Evolutionary conservation across 2,329 filamentous ascomycete species (phyloP).

Genomic region (Pyrenophora graminea): DNA sequence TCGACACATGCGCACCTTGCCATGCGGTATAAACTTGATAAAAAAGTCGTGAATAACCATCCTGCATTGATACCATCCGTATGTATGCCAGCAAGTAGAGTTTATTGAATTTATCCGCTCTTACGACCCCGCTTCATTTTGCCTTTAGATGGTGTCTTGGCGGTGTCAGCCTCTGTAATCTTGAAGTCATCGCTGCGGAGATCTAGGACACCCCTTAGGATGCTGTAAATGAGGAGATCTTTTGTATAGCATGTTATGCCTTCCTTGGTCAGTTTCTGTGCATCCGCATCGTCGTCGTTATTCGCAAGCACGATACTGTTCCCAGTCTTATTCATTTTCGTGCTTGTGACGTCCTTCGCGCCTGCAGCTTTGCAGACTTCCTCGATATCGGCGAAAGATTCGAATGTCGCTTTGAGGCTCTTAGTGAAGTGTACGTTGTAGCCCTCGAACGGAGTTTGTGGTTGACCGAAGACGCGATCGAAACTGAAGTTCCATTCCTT

Average conservation of each 20-base stretch:
- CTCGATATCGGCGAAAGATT: constrained; percentile 46
- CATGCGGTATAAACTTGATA: constrained; percentile 9
- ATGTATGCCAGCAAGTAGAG: too few relatives aligned
- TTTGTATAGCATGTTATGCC: constrained; percentile 48
- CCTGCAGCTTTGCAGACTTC: constrained; percentile 47
- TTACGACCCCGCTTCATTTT: constrained; percentile 25
- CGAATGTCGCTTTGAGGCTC: constrained; percentile 40
- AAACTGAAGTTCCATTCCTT: constrained; percentile 48
- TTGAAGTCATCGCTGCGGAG: constrained; percentile 48
- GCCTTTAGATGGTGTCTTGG: constrained; percentile 4
- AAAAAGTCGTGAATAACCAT: not conserved
- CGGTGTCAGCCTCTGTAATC: constrained; percentile 15
- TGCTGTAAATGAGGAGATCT: constrained; percentile 50
- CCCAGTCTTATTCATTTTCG: constrained; percentile 26
- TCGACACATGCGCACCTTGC: constrained; percentile 3
- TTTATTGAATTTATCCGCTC: constrained; percentile 7
- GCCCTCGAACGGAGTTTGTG: constrained; percentile 52
- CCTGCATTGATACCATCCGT: not conserved
- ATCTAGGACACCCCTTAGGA: constrained; percentile 50
- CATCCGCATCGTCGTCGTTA: constrained; percentile 44
- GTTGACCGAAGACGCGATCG: constrained; percentile 34
- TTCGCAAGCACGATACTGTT: constrained; percentile 47
- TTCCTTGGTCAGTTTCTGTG: constrained; percentile 35
- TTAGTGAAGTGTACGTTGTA: constrained; percentile 56
- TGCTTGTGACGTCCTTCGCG: constrained; percentile 36